Conservation (phyloP, 2,329 filamentous ascomycete genomes). For the Coccinonectria pachysandricola region DNA sequence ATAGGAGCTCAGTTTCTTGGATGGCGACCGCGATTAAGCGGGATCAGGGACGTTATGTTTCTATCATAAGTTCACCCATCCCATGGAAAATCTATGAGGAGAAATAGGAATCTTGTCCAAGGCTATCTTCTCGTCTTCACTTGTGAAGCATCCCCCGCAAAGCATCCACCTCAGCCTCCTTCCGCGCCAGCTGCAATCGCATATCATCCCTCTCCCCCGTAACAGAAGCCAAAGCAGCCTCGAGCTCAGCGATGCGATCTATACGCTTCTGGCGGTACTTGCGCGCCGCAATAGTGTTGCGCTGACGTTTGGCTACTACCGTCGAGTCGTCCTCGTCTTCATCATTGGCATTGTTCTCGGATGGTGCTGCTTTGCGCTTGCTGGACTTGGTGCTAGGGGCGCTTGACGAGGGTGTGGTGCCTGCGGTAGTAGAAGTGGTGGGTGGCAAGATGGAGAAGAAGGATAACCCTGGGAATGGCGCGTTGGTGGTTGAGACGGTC, state of each 20-base stretch:
- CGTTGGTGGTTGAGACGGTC: constrained; percentile 1
- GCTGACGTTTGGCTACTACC: constrained; percentile 45
- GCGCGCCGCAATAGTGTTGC: constrained; percentile 61
- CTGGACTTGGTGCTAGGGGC: too few relatives aligned
- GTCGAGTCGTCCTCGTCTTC: constrained; percentile 15
- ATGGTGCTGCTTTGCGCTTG: constrained; percentile 12
- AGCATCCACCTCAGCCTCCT: constrained; percentile 55
- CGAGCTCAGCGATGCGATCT: constrained; percentile 53
- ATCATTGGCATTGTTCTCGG: too few relatives aligned
- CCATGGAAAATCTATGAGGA: too few relatives aligned
- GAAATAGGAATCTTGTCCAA: not conserved
- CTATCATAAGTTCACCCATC: too few relatives aligned
- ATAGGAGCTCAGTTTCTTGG: not conserved
- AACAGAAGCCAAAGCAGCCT: constrained; percentile 47
- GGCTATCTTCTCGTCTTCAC: not conserved
- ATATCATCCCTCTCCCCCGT: constrained; percentile 54
- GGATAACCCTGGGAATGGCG: not conserved
- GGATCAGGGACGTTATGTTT: too few relatives aligned
- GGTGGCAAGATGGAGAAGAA: constrained; percentile 1
- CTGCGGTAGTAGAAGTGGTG: too few relatives aligned
- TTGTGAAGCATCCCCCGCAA: constrained; percentile 39
- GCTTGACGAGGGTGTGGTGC: too few relatives aligned
- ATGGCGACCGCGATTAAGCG: too few relatives aligned
- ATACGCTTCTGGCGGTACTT: constrained; percentile 62
- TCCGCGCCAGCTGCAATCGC: constrained; percentile 49